Evolutionary conservation across 2,329 filamentous ascomycete species (phyloP).

Genomic region (Colletotrichum sp.): DNA sequence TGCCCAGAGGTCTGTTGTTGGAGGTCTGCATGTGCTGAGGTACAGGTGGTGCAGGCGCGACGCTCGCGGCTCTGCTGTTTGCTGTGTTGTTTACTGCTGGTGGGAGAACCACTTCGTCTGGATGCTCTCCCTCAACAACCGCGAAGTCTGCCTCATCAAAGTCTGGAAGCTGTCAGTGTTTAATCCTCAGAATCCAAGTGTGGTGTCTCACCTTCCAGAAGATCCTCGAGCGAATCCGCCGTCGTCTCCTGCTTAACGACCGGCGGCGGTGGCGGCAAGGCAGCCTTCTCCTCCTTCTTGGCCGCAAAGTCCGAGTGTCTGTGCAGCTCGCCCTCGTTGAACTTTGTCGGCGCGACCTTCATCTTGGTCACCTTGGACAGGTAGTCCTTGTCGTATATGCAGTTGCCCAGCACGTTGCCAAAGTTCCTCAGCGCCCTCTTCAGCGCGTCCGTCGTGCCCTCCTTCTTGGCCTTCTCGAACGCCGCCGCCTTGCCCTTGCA

Average conservation of each 20-base stretch:
- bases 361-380: conserved; percentile 88
- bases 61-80: conserved; percentile 25
- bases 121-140: conserved; percentile 71
- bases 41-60: conserved; percentile 25
- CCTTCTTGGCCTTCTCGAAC: conserved; percentile 99
- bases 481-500: conserved; percentile 93
- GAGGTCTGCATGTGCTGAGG: conserved; percentile 42
- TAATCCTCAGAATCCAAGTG: no score
- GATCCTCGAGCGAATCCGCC: conserved; percentile 57
- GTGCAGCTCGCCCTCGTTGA: conserved; percentile 80
- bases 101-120: conserved; percentile 75
- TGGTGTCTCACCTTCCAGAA: conserved; percentile 37
- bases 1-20: conserved; percentile 32
- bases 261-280: conserved; percentile 15
- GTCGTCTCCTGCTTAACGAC: conserved; percentile 33
- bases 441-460: conserved; percentile 92
- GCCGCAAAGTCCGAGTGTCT: conserved; percentile 79
- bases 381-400: conserved; percentile 97
- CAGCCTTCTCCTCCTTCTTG: conserved; percentile 48
- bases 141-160: conserved; percentile 81
- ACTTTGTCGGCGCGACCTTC: conserved; percentile 79
- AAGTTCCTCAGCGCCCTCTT: conserved; percentile 91
- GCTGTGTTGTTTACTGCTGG: conserved; percentile 33
- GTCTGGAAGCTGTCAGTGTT: conserved; percentile 41
- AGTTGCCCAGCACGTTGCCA: conserved; percentile 97